phyloP scores from a whole-genome alignment of 2,329 filamentous ascomycete species.

The Paecilomyces sp. region DNA sequence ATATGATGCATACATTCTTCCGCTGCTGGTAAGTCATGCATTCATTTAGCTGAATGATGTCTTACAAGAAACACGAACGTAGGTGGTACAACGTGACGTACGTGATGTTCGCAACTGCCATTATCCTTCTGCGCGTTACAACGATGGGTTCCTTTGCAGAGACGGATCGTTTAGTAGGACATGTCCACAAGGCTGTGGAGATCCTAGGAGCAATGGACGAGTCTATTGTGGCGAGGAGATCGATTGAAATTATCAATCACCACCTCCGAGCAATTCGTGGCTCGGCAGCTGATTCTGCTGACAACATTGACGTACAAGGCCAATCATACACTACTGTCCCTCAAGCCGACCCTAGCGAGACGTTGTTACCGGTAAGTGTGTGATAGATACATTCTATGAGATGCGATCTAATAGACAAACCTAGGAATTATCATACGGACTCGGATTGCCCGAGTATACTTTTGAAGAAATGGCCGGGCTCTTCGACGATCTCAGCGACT shows the following conservation, averaged over 20 bases:
- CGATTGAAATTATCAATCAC: constrained; percentile 28
- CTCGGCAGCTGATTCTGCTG: not conserved
- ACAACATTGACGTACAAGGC: not conserved
- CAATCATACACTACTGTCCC: constrained; percentile 3
- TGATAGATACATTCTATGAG: constrained; percentile 2
- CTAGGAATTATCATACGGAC: constrained; percentile 27
- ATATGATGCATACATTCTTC: constrained; percentile 32
- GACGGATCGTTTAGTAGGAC: constrained; percentile 18
- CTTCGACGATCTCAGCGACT: constrained; percentile 22
- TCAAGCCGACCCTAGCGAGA: constrained; percentile 3
- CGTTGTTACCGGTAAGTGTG: constrained; percentile 2
- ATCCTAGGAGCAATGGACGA: constrained; percentile 38
- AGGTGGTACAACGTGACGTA: constrained; percentile 41
- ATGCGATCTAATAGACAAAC: constrained; percentile 13
- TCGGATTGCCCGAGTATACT: constrained; percentile 30
- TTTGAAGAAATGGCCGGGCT: constrained; percentile 28
- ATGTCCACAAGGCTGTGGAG: constrained; percentile 31
- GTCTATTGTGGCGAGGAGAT: constrained; percentile 32
- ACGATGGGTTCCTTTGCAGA: constrained; percentile 20
- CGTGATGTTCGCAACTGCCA: constrained; percentile 32
- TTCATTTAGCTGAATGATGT: not conserved
- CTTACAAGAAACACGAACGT: not conserved
- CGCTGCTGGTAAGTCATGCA: constrained; percentile 29
- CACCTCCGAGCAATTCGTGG: constrained; percentile 22
- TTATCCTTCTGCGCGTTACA: constrained; percentile 28